Conservation (phyloP, 768 basidiomycete genomes). For the Ephemerocybe angulata region DNA sequence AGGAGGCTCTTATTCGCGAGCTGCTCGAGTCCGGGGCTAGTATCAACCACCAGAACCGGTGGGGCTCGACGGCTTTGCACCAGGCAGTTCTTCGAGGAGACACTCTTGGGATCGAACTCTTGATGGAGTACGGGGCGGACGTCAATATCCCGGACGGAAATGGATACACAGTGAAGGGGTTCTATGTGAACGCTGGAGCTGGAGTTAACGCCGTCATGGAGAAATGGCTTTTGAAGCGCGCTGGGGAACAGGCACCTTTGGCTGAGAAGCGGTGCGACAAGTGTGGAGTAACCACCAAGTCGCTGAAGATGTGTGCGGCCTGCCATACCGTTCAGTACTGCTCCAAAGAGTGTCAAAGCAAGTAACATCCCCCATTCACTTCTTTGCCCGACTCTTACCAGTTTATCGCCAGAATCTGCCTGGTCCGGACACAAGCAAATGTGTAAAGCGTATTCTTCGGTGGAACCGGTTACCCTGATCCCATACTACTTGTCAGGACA, state of each 20-base stretch:
- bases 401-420: neutral
- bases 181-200: slow-evolving; percentile 36
- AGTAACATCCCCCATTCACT: slow-evolving; percentile 12
- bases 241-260: slow-evolving; percentile 34
- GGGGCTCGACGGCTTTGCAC: slow-evolving; percentile 42
- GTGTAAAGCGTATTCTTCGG: neutral
- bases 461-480: neutral
- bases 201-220: slow-evolving; percentile 39
- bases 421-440: slow-evolving; percentile 3
- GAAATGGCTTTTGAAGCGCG: slow-evolving; percentile 45
- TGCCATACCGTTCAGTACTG: slow-evolving; percentile 51
- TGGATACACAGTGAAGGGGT: slow-evolving; percentile 28
- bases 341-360: slow-evolving; percentile 52
- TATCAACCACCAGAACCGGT: slow-evolving; percentile 45
- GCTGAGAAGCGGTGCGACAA: slow-evolving; percentile 43
- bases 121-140: slow-evolving; percentile 50
- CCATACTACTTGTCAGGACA: neutral
- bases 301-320: slow-evolving; percentile 39
- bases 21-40: slow-evolving; percentile 47
- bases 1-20: slow-evolving; percentile 29
- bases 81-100: slow-evolving; percentile 30
- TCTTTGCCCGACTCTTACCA: neutral
- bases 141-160: slow-evolving; percentile 37
- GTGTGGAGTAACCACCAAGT: slow-evolving; percentile 24
- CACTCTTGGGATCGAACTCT: slow-evolving; percentile 33